These are phyloP conservation scores for Corchorus capsularis DNA, from an alignment of 345 rosid genomes.

Conservation along the genomic window DNA sequence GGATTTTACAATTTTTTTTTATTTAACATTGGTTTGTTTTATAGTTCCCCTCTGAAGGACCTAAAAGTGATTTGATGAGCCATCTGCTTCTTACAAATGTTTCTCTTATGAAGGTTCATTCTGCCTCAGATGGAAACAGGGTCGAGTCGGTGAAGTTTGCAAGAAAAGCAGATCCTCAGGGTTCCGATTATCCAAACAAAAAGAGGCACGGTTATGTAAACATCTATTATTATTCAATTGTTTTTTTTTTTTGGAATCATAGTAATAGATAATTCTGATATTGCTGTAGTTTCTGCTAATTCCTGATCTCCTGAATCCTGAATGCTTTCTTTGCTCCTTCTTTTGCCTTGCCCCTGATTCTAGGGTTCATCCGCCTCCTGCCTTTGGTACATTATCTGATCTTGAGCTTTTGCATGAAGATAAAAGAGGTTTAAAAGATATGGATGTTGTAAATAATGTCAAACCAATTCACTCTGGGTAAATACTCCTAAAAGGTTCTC, in stretches of 20 bases:
- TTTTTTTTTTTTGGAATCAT: not conserved
- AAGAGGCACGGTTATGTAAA: constrained; percentile 45
- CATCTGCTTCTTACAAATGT: constrained; percentile 12
- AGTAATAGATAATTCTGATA: not conserved
- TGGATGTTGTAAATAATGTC: constrained; percentile 21
- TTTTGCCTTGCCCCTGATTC: constrained; percentile 9
- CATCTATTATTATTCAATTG: not conserved
- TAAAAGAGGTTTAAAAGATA: constrained; percentile 25
- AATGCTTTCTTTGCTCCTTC: not conserved
- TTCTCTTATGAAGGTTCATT: constrained; percentile 44
- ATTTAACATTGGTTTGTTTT: not conserved
- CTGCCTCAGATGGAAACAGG: constrained; percentile 27
- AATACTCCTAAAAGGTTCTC: constrained; percentile 18
- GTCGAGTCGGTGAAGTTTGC: constrained; percentile 26
- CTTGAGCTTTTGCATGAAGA: constrained; percentile 31
- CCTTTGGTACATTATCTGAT: constrained; percentile 50
- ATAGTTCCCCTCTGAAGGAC: not conserved
- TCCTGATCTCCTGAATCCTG: not conserved
- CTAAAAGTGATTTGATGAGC: not conserved
- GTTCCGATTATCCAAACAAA: constrained; percentile 27
- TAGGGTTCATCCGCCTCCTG: constrained; percentile 53
- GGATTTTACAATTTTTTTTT: not conserved
- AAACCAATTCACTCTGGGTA: constrained; percentile 36
- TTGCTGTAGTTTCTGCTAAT: not conserved
- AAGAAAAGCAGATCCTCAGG: constrained; percentile 27